Percentiles rank a stretch among this genome's conserved stretches.
These are phyloP conservation scores for Miscanthus lutarioriparius DNA, from an alignment of 176 grass and related monocot genomes.

Conservation along the genomic window DNA sequence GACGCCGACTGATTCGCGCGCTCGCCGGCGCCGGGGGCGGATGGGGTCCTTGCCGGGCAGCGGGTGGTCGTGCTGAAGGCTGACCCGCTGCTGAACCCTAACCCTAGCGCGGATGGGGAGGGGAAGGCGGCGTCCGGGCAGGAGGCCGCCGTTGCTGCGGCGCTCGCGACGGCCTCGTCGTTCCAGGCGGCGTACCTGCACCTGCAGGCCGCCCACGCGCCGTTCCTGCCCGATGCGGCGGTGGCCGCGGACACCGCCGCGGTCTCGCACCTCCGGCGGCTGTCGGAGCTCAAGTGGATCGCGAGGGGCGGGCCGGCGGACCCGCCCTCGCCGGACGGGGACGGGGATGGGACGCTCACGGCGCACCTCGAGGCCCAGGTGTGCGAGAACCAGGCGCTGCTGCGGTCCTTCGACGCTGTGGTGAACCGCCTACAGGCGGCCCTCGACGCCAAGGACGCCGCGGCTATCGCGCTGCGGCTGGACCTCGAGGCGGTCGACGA, in stretches of 20 bases:
- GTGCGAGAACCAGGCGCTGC: no score
- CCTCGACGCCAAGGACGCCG: no score
- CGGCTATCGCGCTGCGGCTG: no score
- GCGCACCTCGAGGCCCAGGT: no score
- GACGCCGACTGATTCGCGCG: conserved; percentile 39
- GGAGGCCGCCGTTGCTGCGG: conserved; percentile 50
- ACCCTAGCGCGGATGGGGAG: background rate
- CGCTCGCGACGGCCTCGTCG: conserved; percentile 70
- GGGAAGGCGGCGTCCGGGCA: conserved; percentile 21
- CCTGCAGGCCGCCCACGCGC: conserved; percentile 76
- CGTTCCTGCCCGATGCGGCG: conserved; percentile 63
- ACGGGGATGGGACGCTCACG: no score
- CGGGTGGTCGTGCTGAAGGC: conserved; percentile 91
- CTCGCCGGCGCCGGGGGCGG: conserved; percentile 15
- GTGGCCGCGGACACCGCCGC: conserved; percentile 65
- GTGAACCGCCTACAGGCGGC: no score
- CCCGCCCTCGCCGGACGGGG: no score
- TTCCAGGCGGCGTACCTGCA: conserved; percentile 88
- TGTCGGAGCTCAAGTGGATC: conserved; percentile 74
- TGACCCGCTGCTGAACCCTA: conserved; percentile 35
- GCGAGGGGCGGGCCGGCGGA: background rate
- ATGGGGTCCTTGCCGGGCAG: conserved; percentile 75
- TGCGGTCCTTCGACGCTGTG: no score
- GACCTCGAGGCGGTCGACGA: no score
- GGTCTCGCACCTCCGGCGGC: conserved; percentile 85